Conservation (phyloP, 495 filamentous ascomycete species). For the Glarea lozoyensis region DNA sequence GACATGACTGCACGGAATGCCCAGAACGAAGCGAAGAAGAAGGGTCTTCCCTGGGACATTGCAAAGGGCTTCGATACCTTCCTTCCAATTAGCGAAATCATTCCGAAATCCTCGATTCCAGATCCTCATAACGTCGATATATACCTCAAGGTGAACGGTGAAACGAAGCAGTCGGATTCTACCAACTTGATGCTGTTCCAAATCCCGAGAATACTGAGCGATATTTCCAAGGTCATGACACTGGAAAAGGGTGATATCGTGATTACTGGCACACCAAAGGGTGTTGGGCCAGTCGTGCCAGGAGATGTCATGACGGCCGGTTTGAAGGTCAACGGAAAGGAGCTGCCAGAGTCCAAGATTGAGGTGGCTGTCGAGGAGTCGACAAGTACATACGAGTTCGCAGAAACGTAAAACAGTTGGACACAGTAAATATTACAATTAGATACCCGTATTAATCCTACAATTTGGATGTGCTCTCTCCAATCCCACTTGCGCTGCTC, state of each 20-base stretch:
- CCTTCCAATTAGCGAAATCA: slow-evolving; percentile 70
- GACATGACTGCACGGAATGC: slow-evolving; percentile 93
- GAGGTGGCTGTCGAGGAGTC: slow-evolving; percentile 74
- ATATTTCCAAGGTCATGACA: slow-evolving; percentile 92
- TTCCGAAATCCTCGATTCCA: slow-evolving; percentile 66
- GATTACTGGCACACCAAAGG: slow-evolving; percentile 93
- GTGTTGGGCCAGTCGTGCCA: slow-evolving; percentile 74
- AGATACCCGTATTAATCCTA: neutral
- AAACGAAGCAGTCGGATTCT: slow-evolving; percentile 69
- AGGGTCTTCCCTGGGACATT: slow-evolving; percentile 93
- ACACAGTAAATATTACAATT: slow-evolving; percentile 10
- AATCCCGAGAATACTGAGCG: slow-evolving; percentile 76
- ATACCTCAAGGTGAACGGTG: slow-evolving; percentile 68
- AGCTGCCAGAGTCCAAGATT: slow-evolving; percentile 78
- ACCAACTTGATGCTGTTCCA: slow-evolving; percentile 87
- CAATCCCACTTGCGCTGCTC: no score
- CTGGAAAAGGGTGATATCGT: slow-evolving; percentile 87
- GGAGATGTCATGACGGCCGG: slow-evolving; percentile 89
- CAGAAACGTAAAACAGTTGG: slow-evolving; percentile 46
- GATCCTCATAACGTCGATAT: slow-evolving; percentile 85
- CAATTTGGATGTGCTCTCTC: no score
- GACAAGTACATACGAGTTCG: slow-evolving; percentile 42
- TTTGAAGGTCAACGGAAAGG: slow-evolving; percentile 70
- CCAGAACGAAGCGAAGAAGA: slow-evolving; percentile 93
- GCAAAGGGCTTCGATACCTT: slow-evolving; percentile 98